phyloP scores from a whole-genome alignment of 768 basidiomycete genomes.

The Serendipita vermifera region DNA sequence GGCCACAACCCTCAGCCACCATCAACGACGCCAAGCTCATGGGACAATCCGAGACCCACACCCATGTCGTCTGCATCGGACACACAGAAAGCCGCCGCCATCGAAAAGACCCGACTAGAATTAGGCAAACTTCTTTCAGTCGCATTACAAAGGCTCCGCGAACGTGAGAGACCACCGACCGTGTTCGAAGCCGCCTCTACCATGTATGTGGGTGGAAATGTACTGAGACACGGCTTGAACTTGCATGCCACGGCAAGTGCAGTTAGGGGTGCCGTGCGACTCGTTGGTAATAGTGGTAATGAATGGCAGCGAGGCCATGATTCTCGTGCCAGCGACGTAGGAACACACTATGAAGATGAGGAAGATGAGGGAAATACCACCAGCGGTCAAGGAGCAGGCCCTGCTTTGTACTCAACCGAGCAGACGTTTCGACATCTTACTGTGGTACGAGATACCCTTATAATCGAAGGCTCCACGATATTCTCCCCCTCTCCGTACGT shows the following conservation, averaged over 20 bases:
- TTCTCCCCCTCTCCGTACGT: constrained; percentile 9
- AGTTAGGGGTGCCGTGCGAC: constrained; percentile 25
- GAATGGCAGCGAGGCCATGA: constrained; percentile 30
- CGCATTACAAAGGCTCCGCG: constrained; percentile 43
- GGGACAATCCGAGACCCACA: too few species aligned
- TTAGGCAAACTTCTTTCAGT: background rate
- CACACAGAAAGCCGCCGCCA: background rate
- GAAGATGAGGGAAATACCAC: constrained; percentile 26
- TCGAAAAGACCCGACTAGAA: background rate
- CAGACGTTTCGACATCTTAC: constrained; percentile 48
- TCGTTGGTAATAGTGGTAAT: background rate
- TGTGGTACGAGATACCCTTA: constrained; percentile 47
- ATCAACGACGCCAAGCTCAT: too few species aligned
- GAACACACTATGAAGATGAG: constrained; percentile 11
- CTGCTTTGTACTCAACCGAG: constrained; percentile 51
- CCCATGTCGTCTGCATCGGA: too few species aligned
- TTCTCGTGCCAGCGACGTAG: too few species aligned
- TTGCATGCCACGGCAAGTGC: constrained; percentile 16
- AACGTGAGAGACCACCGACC: constrained; percentile 40
- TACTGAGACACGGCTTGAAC: too few species aligned
- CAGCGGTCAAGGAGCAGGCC: background rate
- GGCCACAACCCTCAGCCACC: too few species aligned
- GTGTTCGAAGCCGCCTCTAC: constrained; percentile 27
- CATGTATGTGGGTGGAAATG: too few species aligned
- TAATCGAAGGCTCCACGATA: constrained; percentile 28